Percentiles rank a stretch among this genome's conserved stretches.
Conservation (phyloP, 768 basidiomycete species). For the Termitomyces sp. region DNA sequence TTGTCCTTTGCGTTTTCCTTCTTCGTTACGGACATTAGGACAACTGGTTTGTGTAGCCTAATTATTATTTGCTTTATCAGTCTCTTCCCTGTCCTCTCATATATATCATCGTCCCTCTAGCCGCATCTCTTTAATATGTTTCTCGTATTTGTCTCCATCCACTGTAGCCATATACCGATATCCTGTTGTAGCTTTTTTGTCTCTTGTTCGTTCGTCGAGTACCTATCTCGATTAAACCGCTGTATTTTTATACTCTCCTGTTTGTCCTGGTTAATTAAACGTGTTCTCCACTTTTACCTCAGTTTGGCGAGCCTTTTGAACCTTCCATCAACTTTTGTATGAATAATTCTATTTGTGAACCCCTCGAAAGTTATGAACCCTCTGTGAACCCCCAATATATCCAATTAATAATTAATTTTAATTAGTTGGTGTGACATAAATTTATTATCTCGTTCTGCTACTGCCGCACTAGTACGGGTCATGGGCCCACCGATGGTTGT, state of each 20-base stretch:
- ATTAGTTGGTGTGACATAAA: too few species aligned
- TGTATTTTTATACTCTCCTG: neutral
- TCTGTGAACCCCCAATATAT: too few species aligned
- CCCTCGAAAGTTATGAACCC: too few species aligned
- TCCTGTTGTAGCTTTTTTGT: slow-evolving; percentile 7
- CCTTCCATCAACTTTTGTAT: too few species aligned
- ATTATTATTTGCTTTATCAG: neutral
- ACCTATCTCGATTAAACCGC: too few species aligned
- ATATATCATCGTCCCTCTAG: neutral
- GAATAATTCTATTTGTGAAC: too few species aligned
- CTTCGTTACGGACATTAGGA: neutral
- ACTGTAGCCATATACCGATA: slow-evolving; percentile 11
- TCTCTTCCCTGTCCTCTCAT: neutral
- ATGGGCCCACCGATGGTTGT: too few species aligned
- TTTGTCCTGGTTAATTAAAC: neutral
- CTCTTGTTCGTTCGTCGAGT: neutral
- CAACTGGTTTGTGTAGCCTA: neutral
- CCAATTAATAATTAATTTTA: too few species aligned
- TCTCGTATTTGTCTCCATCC: neutral
- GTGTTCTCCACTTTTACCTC: neutral
- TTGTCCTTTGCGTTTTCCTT: neutral
- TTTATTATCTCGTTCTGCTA: too few species aligned
- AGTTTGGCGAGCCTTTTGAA: neutral
- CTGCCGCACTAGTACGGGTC: too few species aligned
- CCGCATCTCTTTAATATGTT: neutral